These are phyloP conservation scores for Saccharum spontaneum DNA, from an alignment of 176 grass and related monocot genomes.

Conservation along the genomic window DNA sequence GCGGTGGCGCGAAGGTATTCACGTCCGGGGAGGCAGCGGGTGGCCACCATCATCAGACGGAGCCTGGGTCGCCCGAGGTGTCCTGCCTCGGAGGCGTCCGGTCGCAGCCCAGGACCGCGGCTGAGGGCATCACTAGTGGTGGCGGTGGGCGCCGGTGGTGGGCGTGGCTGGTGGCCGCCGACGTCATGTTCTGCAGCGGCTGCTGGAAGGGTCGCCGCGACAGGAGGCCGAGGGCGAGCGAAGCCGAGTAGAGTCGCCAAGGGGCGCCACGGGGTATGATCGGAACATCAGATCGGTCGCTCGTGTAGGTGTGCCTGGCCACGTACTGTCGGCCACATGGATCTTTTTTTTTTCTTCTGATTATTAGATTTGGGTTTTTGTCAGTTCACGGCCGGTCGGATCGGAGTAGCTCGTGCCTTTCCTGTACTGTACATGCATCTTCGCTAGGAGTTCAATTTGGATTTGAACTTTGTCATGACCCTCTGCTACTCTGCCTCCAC, in stretches of 20 bases:
- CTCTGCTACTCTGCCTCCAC: background rate
- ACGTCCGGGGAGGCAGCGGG: slow-evolving; percentile 10
- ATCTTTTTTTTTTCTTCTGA: no score
- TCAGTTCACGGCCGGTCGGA: background rate
- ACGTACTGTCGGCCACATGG: slow-evolving; percentile 23
- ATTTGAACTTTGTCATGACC: background rate
- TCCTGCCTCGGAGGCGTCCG: slow-evolving; percentile 38
- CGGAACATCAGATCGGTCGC: background rate
- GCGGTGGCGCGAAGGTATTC: slow-evolving; percentile 21
- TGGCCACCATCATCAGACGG: background rate
- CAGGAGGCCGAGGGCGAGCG: no score
- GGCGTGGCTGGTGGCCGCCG: background rate
- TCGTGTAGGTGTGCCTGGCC: background rate
- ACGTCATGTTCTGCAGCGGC: background rate
- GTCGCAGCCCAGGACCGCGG: background rate
- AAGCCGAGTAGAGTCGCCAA: background rate
- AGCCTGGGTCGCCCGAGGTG: slow-evolving; percentile 48
- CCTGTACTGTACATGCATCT: slow-evolving; percentile 12
- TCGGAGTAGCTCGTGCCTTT: background rate
- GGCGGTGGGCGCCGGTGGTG: background rate
- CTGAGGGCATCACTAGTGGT: background rate
- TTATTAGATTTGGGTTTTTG: background rate
- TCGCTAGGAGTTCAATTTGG: background rate
- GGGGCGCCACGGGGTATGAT: background rate
- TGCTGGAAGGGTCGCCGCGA: background rate